Conservation (phyloP, 177 flowering plant species). For the Telopea speciosissima region DNA sequence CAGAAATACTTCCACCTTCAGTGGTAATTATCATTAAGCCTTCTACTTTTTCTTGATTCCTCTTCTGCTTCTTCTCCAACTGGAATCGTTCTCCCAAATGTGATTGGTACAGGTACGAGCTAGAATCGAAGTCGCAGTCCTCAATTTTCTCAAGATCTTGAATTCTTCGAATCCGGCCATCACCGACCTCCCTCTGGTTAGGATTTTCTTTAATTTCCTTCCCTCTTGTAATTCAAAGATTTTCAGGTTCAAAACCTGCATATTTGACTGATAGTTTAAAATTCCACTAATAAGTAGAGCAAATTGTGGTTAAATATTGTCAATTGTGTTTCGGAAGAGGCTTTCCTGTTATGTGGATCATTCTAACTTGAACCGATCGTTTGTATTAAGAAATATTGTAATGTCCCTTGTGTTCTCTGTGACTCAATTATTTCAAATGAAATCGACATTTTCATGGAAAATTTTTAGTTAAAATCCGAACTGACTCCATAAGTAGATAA, state of each 20-base stretch:
- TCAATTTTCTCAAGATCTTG: slow-evolving; percentile 64
- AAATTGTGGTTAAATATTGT: not conserved
- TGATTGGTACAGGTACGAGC: slow-evolving; percentile 58
- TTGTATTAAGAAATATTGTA: no score
- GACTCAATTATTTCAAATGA: not conserved
- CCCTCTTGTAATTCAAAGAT: no score
- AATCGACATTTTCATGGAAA: no score
- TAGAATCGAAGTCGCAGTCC: slow-evolving; percentile 78
- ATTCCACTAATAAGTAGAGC: not conserved
- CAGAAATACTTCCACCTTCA: slow-evolving; percentile 66
- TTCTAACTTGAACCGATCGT: not conserved
- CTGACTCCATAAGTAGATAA: slow-evolving; percentile 39
- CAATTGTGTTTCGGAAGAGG: no score
- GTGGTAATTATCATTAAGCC: slow-evolving; percentile 32
- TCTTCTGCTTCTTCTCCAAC: not conserved
- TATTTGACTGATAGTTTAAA: not conserved
- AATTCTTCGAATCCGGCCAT: slow-evolving; percentile 61
- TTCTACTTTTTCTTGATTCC: not conserved
- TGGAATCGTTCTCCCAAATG: not conserved
- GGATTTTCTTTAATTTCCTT: not conserved
- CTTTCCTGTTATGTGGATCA: not conserved
- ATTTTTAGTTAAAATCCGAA: not conserved
- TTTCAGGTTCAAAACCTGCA: no score
- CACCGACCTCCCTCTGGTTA: slow-evolving; percentile 68
- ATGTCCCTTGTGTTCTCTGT: not conserved